Evolutionary conservation across 192 early-diverging fungal species (phyloP), one percentile per base, ranked within the genome.

Genomic region (Podila verticillata): DNA sequence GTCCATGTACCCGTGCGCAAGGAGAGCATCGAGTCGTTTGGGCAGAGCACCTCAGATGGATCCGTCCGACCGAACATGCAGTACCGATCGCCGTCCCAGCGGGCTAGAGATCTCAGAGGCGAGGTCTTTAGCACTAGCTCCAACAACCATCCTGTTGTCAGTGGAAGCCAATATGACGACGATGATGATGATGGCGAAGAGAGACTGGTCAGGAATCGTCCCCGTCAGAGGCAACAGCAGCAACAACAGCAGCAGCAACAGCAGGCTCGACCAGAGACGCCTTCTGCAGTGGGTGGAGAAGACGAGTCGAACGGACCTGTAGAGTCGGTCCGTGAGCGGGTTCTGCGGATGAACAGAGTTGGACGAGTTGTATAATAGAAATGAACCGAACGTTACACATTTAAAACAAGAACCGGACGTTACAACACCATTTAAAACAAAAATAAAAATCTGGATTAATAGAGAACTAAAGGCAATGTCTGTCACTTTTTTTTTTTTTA

Each of bases 151-250:
- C 20, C 20, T 54, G 24, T 24, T 54, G 51, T 19, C 17, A 64
- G 63, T 63, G 22, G 47, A 10, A 39, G 63, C n/a, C n/a, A n/a
- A 9, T 26, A 66, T 20, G 60, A 61, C 0, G 60, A 64, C 19
- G 77, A 80, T 5, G 77, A 68, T 3, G 77, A 80, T 24, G 77
- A 80, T 24, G 75, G 72, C 12, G 77, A 80, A 22, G 77, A 80
- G 61, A 72, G 59, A 6, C 47, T 80, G 20, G 70, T 80, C 8
- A 22, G 77, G 22, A 59, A 58, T 32, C 71, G 65, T 48, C 77
- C 60, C 35, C 60, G 36, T 22, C 65, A 61, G 4, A 57, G 24
- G 31, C 61, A 4, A 31, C 28, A 1, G 13, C 57, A 3, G 24
- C 26, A 4, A 7, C 29, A 8, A 9, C 28, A 26, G 12, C 58